Evolutionary conservation across 1,284 basidiomycete genomes (phyloP), one percentile per base, ranked within the genome.

Genomic region (Volvariella surrecta): DNA sequence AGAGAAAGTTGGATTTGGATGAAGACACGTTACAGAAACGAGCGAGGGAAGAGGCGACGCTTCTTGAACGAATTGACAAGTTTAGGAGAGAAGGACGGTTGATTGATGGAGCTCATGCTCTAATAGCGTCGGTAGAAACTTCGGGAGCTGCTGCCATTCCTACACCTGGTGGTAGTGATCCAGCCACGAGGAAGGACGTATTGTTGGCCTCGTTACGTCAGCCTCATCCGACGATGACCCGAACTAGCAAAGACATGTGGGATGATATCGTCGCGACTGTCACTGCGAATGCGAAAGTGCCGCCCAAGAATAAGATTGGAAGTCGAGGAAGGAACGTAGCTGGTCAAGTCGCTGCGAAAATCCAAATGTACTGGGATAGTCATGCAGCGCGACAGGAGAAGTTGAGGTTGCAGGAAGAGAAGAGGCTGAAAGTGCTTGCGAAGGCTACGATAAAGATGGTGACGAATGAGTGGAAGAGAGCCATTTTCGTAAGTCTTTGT

Each of bases 401-500:
- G 54, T 73, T 74, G 39, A 72, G 66, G 46, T 63, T 67, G 22
- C 76, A 75, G 43, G 84, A 88, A 52, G 85, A 90, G 64, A 76
- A 74, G 54, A 71, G 82, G 32, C 50, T 87, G 51, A 74, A 79
- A 45, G 71, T 67, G 2, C 54, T 90, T 39, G 88, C 87, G 17
- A 89, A 85, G 60, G 72, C 72, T 38, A 86, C 81, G 0, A 68
- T 81, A 42, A 76, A 74, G 51, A 70, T 86, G 54, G 81, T 97
- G 16, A 68, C 78, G 19, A 76, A 73, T 24, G 86, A 92, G 53
- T 98, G 94, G 94, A 88, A 84, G 57, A 79, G 91, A 52, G 94
- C 89, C 1, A 80, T 93, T 40, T 84, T 85, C 54, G 90, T 91
- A 58, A 59, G 88, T 74, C 4, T 32, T 24, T 21, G 13, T 13